These are phyloP conservation scores for Pyrenophora teres DNA, from an alignment of 2,329 filamentous ascomycete species.

Conservation along the genomic window DNA sequence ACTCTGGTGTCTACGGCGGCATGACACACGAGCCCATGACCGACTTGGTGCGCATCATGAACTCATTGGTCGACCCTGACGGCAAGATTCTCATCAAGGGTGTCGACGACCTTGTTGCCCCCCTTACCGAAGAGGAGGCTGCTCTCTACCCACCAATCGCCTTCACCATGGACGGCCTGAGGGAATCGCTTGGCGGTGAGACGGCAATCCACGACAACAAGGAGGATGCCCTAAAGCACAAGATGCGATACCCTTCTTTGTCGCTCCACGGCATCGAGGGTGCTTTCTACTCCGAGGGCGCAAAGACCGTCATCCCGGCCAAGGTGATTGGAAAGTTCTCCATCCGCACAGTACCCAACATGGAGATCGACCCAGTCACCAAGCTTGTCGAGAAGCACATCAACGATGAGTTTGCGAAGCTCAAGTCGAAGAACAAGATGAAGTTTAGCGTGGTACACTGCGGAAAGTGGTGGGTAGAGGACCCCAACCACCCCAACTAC, in stretches of 20 bases:
- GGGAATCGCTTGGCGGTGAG: constrained; percentile 87
- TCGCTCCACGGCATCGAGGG: constrained; percentile 95
- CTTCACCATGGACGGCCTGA: constrained; percentile 94
- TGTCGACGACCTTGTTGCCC: constrained; percentile 89
- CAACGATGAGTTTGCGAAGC: constrained; percentile 80
- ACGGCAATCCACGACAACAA: constrained; percentile 88
- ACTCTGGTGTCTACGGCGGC: constrained; percentile 96
- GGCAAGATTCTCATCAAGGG: constrained; percentile 96
- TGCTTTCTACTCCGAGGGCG: constrained; percentile 88
- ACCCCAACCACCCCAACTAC: constrained; percentile 99
- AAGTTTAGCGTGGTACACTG: constrained; percentile 82
- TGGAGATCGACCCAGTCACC: constrained; percentile 92
- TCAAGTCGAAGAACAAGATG: constrained; percentile 89
- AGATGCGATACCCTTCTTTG: constrained; percentile 93
- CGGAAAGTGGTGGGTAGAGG: constrained; percentile 98
- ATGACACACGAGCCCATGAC: constrained; percentile 99
- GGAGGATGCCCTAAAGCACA: constrained; percentile 89
- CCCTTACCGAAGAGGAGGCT: constrained; percentile 84
- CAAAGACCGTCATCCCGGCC: constrained; percentile 97
- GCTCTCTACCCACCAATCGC: constrained; percentile 85
- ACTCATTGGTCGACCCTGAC: constrained; percentile 81
- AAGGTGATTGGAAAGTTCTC: constrained; percentile 99
- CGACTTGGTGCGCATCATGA: constrained; percentile 82
- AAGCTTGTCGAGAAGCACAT: constrained; percentile 82
- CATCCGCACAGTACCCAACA: constrained; percentile 95